phyloP scores from a whole-genome alignment of 2,329 filamentous ascomycete genomes.

The Ceratocystis ficicola region DNA sequence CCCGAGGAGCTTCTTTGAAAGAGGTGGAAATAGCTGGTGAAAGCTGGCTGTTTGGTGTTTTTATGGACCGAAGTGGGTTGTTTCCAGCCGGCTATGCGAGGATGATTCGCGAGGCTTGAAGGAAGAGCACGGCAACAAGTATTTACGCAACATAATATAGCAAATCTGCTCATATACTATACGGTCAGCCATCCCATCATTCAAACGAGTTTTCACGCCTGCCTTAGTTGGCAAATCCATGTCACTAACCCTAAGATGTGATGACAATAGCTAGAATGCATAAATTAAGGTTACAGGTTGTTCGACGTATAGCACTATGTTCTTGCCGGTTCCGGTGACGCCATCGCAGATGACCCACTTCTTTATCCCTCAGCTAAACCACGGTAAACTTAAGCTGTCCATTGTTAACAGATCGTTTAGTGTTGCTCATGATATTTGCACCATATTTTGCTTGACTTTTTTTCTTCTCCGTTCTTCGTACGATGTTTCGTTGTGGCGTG shows the following conservation, averaged over 20 bases:
- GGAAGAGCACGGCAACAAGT: not conserved
- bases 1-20: conserved; percentile 65
- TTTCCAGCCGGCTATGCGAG: conserved; percentile 70
- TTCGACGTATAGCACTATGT: not conserved
- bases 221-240: not conserved
- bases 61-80: conserved; percentile 66
- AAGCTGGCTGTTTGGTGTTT: conserved; percentile 81
- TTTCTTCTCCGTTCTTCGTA: conserved; percentile 22
- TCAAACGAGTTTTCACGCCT: not conserved
- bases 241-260: not conserved
- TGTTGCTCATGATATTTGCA: not conserved
- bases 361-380: conserved; percentile 5
- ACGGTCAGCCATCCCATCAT: too few relatives aligned
- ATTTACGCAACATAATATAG: not conserved
- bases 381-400: not conserved
- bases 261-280: not conserved
- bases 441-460: not conserved
- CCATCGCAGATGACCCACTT: conserved; percentile 21
- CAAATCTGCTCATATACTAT: not conserved
- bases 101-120: conserved; percentile 26
- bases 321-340: conserved; percentile 20
- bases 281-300: not conserved
- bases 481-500: conserved; percentile 58
- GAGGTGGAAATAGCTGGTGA: conserved; percentile 82
- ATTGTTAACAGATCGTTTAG: not conserved